Base-by-base conservation (phyloP, 345 rosid species). In the Hibiscus tridactylites region DNA sequence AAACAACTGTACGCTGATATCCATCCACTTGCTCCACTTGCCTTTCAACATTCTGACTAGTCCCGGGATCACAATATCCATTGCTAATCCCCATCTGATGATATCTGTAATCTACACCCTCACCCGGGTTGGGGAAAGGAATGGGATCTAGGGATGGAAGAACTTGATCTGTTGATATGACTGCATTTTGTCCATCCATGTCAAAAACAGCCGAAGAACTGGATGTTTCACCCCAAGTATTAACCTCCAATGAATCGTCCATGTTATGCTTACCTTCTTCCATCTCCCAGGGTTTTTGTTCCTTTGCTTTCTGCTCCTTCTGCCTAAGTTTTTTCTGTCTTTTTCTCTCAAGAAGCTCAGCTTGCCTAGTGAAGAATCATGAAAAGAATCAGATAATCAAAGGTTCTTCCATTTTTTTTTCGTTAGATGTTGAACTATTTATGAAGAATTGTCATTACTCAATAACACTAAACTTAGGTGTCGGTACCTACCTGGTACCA, bases 291-390 rank as follows among this genome's bases (percentile, higher is more conserved):
- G 73, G 77, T 73, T 71, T 82, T 68, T 83, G 93, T 62, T 86
- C 97, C 83, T 88, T 96, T 63, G 88, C 88, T 83, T 83, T 91
- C 76, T 81, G 94, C 67, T 89, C 94, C 76, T 88, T 95, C 81
- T 89, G 97, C 84, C 97, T 81, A 47, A 88, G 90, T 79, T 87
- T 89, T 77, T 88, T 92, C 84, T 79, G 90, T 83, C 88, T 88
- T 79, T 83, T 96, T 85, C 84, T 85, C 81, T 92, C 97, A 84
- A 85, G 74, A 69, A 88, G 85, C 80, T 88, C 90, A 70, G 88
- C 88, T 77, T 84, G 94, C 81, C 97, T 92, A 71, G 66, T 47
- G 44, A 68, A 50, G 61, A 57, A 63, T 69, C 31, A 74, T 16
- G 52, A 68, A 50, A 68, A 21, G 74, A 73, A 26, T 6, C 31